Percentiles rank a stretch among this genome's conserved stretches.
Evolutionary conservation across 2,329 filamentous ascomycete genomes (phyloP).

Genomic region (Exophiala aquamarina): DNA sequence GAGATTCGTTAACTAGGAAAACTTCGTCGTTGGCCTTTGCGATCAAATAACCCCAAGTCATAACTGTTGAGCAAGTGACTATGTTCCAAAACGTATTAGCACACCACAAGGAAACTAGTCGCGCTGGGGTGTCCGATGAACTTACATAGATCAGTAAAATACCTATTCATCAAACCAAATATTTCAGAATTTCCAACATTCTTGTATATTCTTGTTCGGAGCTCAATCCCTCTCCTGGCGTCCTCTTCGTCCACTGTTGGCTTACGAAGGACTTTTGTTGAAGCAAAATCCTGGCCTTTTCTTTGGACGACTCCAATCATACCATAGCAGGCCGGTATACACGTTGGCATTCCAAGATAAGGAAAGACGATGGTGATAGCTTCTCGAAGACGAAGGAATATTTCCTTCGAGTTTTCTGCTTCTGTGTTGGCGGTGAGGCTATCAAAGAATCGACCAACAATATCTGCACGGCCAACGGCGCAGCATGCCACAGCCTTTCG

Average conservation of each 20-base stretch:
- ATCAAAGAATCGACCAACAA: constrained; percentile 12
- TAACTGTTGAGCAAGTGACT: background rate
- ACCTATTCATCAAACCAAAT: constrained; percentile 2
- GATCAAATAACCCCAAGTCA: constrained; percentile 11
- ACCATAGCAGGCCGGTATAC: constrained; percentile 13
- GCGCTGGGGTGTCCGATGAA: too few relatives aligned
- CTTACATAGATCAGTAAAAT: constrained; percentile 8
- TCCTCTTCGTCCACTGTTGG: constrained; percentile 1
- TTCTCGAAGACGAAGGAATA: constrained; percentile 10
- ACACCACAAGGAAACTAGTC: too few relatives aligned
- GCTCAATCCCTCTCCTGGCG: constrained; percentile 2
- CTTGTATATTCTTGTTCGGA: constrained; percentile 4
- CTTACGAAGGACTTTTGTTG: constrained; percentile 2
- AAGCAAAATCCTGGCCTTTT: constrained; percentile 6
- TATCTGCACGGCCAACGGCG: constrained; percentile 11
- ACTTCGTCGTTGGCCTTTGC: constrained; percentile 12
- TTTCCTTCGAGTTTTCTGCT: constrained; percentile 7
- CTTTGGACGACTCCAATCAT: constrained; percentile 13
- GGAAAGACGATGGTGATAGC: constrained; percentile 10
- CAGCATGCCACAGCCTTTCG: constrained; percentile 11
- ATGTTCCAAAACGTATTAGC: background rate
- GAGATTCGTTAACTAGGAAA: constrained; percentile 6
- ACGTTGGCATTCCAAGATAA: constrained; percentile 10
- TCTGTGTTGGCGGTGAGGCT: background rate
- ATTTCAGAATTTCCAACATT: constrained; percentile 9